Percentiles rank a stretch among this genome's conserved stretches.
phyloP scores from a whole-genome alignment of 176 grass and related monocot genomes.

The Phoenix dactylifera region DNA sequence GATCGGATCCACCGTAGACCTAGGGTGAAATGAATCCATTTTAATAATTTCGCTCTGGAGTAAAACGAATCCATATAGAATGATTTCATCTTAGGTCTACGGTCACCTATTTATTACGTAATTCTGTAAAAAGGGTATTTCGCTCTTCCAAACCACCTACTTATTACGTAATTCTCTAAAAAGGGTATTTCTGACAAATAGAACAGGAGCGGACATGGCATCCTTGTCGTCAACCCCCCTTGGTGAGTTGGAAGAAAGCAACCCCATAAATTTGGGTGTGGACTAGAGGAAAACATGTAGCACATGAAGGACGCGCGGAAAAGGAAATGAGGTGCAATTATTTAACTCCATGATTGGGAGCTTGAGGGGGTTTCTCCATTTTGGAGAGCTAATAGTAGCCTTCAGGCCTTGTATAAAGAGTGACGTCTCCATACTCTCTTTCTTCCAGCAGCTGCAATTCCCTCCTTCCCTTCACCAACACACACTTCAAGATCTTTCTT shows the following conservation, averaged over 20 bases:
- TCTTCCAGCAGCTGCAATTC: constrained; percentile 6
- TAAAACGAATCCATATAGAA: too few species aligned
- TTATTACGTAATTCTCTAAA: too few species aligned
- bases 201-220: too few species aligned
- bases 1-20: too few species aligned
- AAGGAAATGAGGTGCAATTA: constrained; percentile 24
- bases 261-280: neutral
- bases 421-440: constrained; percentile 30
- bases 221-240: neutral
- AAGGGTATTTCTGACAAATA: too few species aligned
- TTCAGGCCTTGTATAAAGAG: constrained; percentile 26
- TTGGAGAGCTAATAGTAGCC: neutral
- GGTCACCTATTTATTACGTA: too few species aligned
- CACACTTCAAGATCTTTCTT: too few species aligned
- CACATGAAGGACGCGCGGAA: neutral
- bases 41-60: too few species aligned
- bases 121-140: too few species aligned
- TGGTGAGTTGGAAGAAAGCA: neutral
- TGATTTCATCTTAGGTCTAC: too few species aligned
- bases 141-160: too few species aligned
- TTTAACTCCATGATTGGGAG: constrained; percentile 30
- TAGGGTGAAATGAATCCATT: too few species aligned
- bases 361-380: neutral
- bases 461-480: neutral
- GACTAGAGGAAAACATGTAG: neutral